These are phyloP conservation scores for Roridomyces roridus DNA, from an alignment of 768 basidiomycete genomes.

Conservation along the genomic window DNA sequence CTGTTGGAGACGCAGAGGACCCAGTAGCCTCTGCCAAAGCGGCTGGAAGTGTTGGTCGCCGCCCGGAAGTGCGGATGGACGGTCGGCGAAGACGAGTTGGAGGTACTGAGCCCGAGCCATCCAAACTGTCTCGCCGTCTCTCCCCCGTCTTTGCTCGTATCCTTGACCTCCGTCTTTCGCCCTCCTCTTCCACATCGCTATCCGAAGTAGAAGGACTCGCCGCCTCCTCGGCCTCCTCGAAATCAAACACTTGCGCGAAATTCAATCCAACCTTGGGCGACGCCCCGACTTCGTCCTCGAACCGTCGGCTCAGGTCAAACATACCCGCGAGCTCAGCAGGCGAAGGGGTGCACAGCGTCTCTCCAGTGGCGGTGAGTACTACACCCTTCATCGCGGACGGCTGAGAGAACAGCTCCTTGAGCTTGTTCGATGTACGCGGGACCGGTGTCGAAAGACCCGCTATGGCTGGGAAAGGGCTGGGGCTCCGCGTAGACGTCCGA, in stretches of 20 bases:
- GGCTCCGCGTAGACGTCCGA: conserved; percentile 22
- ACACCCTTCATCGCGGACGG: conserved; percentile 79
- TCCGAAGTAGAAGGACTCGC: conserved; percentile 30
- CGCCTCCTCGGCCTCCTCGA: conserved; percentile 52
- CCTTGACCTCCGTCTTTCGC: neutral
- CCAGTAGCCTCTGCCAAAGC: conserved; percentile 49
- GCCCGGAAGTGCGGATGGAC: conserved; percentile 54
- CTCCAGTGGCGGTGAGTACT: conserved; percentile 79
- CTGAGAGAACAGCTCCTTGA: conserved; percentile 31
- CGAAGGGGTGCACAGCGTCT: conserved; percentile 72
- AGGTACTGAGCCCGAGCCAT: conserved; percentile 30
- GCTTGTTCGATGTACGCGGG: conserved; percentile 41
- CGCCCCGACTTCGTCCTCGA: conserved; percentile 33
- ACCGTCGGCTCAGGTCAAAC: conserved; percentile 48
- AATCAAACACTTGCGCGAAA: conserved; percentile 82
- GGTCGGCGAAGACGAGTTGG: conserved; percentile 61
- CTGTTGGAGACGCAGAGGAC: conserved; percentile 13
- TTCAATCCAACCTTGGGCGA: conserved; percentile 76
- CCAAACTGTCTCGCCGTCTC: neutral
- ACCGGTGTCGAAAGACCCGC: conserved; percentile 60
- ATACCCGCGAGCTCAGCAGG: conserved; percentile 70
- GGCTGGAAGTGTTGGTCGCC: conserved; percentile 38
- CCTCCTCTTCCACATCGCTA: conserved; percentile 17
- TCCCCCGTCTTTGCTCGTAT: neutral
- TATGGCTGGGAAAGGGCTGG: conserved; percentile 31